Evolutionary conservation across 1,284 basidiomycete genomes (phyloP), one percentile per base, ranked within the genome.

Genomic region (Sanghuangporus baumii): DNA sequence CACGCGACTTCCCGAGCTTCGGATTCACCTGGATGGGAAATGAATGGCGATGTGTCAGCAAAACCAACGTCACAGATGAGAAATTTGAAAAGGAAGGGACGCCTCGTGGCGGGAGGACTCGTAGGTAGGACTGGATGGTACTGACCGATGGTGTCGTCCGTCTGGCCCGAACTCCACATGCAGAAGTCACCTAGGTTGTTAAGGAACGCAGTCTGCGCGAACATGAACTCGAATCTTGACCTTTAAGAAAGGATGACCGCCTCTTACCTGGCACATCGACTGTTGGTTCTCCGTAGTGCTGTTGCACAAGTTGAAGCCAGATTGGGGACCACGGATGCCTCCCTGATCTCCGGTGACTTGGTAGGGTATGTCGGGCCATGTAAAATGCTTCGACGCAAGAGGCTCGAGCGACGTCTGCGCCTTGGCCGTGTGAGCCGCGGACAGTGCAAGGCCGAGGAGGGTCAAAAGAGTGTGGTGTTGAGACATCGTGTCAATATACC

Each of bases 291-390:
- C 76, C 6, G 88, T 90, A 4, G 87, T 88, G 2, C 83, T 80
- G 75, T 90, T 89, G 73, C 89, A 91, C 6, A 74, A 67, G 73
- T 89, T 90, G 78, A 84, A 89, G 7, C 88, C 88, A 20, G 64
- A 69, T 69, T 88, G 86, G 31, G 74, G 69, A 9, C 87, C 87
- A 66, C 87, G 84, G 60, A 79, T 57, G 51, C 67, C 78, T 46
- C 74, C 69, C 6, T 73, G 69, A 68, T 79, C 77, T 31, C 79
- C 76, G 68, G 85, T 82, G 52, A 77, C 83, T 73, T 84, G 75
- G 68, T 84, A 81, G 9, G 85, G 85, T 57, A 67, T 64, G 47
- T 64, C 55, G 14, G 65, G 62, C 43, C 47, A 67, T 36, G 66
- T 64, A 47, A 66, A 67, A 36, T 61, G 58, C 52, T 67, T 67